Conservation (phyloP, 805 yeast genomes). For the Starmerella sp. region DNA sequence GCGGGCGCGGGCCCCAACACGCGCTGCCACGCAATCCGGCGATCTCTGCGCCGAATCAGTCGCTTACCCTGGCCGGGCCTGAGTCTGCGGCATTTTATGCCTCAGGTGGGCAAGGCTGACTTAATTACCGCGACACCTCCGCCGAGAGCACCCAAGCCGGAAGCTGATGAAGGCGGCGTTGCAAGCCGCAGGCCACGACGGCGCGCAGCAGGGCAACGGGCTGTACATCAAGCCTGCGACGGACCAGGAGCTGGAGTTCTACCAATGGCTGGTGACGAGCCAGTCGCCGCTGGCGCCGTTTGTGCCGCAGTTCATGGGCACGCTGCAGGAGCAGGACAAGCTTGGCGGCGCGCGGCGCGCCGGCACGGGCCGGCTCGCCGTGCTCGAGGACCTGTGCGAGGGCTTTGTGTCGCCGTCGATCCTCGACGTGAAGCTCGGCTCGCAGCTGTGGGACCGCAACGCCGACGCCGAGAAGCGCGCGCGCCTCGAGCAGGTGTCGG, state of each 20-base stretch:
- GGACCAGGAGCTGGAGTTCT: slow-evolving; percentile 64
- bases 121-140: not conserved
- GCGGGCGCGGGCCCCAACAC: too few species aligned
- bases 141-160: too few species aligned
- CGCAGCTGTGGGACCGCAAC: slow-evolving; percentile 47
- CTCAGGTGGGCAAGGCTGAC: not conserved
- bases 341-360: slow-evolving; percentile 1
- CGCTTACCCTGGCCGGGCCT: not conserved
- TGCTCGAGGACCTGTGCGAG: slow-evolving; percentile 56
- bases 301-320: slow-evolving; percentile 55
- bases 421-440: slow-evolving; percentile 76
- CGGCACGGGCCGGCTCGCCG: slow-evolving; percentile 32
- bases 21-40: too few species aligned
- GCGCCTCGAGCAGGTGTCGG: slow-evolving; percentile 54
- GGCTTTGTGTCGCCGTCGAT: slow-evolving; percentile 60
- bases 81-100: not conserved
- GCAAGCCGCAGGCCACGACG: slow-evolving; percentile 91
- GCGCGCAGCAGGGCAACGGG: slow-evolving; percentile 53
- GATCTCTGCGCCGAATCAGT: not conserved
- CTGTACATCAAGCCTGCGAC: slow-evolving; percentile 62
- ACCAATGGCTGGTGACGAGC: slow-evolving; percentile 31
- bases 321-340: slow-evolving; percentile 30
- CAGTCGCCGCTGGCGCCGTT: slow-evolving; percentile 24
- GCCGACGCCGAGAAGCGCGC: slow-evolving; percentile 49
- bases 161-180: slow-evolving; percentile 26